A percentile compares a stretch with the other conserved stretches of the same genome.
These are phyloP conservation scores for Penicillium sp. DNA, from an alignment of 2,329 filamentous ascomycete species.

Conservation along the genomic window DNA sequence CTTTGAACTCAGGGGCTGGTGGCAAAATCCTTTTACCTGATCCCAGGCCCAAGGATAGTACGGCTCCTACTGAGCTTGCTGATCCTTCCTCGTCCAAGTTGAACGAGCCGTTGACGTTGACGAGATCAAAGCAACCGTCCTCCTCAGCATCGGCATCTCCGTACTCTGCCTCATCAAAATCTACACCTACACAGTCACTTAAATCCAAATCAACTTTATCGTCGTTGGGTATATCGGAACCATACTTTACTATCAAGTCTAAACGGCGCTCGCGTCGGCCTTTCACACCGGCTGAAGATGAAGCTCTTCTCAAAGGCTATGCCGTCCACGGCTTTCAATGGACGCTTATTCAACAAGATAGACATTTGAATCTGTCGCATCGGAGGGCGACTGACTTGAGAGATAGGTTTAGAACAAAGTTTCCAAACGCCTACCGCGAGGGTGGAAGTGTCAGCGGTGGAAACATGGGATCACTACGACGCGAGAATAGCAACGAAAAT, in stretches of 20 bases:
- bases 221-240: conserved; percentile 47
- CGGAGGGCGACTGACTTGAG: conserved; percentile 57
- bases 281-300: conserved; percentile 57
- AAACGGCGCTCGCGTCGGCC: conserved; percentile 52
- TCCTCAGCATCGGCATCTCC: conserved; percentile 5
- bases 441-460: conserved; percentile 38
- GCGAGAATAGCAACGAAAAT: background rate
- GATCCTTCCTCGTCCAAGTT: conserved; percentile 9
- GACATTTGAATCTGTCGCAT: conserved; percentile 47
- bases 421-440: conserved; percentile 53
- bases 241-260: conserved; percentile 44
- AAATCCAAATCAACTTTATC: conserved; percentile 30
- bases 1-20: conserved; percentile 19
- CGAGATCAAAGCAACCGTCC: conserved; percentile 2
- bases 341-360: conserved; percentile 57
- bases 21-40: conserved; percentile 26
- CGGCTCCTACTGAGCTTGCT: conserved; percentile 12
- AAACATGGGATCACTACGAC: conserved; percentile 17
- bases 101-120: background rate
- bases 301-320: conserved; percentile 56
- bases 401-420: conserved; percentile 59
- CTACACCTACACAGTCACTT: conserved; percentile 26
- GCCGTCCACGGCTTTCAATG: conserved; percentile 57
- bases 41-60: conserved; percentile 19
- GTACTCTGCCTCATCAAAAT: conserved; percentile 17